Evolutionary conservation across 2,329 filamentous ascomycete genomes (phyloP).

Genomic region (Torrubiella hemipterigena): DNA sequence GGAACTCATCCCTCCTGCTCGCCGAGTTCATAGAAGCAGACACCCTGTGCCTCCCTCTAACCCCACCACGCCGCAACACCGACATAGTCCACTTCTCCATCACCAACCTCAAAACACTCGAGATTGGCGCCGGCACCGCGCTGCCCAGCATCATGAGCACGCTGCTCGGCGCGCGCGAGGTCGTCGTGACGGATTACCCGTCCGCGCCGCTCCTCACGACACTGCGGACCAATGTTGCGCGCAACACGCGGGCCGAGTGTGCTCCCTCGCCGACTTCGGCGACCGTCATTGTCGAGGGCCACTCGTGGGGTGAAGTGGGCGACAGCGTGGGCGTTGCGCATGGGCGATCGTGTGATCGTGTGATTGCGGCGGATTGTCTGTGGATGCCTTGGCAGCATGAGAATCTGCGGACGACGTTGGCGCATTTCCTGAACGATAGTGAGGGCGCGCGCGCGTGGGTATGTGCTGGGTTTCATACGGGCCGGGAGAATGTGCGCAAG

Average conservation of each 20-base stretch:
- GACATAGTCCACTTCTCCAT: slow-evolving; percentile 32
- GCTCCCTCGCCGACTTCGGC: slow-evolving; percentile 12
- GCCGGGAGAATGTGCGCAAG: slow-evolving; percentile 48
- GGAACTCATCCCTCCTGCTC: slow-evolving; percentile 46
- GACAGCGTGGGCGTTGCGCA: slow-evolving; percentile 10
- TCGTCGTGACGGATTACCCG: slow-evolving; percentile 53
- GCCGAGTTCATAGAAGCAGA: slow-evolving; percentile 36
- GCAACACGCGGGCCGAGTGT: too few species aligned
- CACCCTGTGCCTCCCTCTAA: slow-evolving; percentile 15
- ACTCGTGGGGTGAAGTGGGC: slow-evolving; percentile 45
- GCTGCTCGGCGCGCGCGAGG: slow-evolving; percentile 28
- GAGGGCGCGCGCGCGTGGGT: slow-evolving; percentile 43
- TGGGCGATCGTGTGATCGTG: slow-evolving; percentile 35
- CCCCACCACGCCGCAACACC: slow-evolving; percentile 1
- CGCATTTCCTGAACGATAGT: slow-evolving; percentile 42
- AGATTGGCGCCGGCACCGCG: slow-evolving; percentile 52
- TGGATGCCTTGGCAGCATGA: slow-evolving; percentile 61
- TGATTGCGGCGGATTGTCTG: slow-evolving; percentile 55
- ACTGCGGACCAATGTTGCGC: slow-evolving; percentile 38
- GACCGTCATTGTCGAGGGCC: slow-evolving; percentile 32
- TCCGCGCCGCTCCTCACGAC: slow-evolving; percentile 44
- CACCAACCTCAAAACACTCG: slow-evolving; percentile 36
- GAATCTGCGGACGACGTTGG: slow-evolving; percentile 51
- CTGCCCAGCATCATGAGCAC: slow-evolving; percentile 31
- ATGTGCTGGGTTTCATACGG: slow-evolving; percentile 64